Evolutionary conservation across 306 rosid species (phyloP), one percentile per base, ranked within the genome.

Genomic region (Fragaria iinumae): DNA sequence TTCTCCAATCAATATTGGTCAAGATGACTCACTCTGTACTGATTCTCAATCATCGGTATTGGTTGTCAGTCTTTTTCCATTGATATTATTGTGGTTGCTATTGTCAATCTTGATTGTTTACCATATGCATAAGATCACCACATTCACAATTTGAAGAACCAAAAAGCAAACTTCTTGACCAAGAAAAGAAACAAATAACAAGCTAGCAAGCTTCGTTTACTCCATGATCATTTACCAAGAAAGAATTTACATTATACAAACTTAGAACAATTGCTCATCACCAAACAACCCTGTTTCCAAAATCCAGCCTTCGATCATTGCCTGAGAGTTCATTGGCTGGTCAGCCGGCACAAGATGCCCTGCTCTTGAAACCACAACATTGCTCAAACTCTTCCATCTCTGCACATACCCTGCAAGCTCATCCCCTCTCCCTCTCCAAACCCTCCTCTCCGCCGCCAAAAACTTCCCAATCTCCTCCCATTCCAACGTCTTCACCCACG

Each of bases 241-340:
- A 11, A 65, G 13, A 32, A 2, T 3, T 44, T 9, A 20, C 7
- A 11, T 44, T 9, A 1, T 18, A 9, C 32, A 39, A 67, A 67
- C 2, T 45, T n/a, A 10, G 18, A 14, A 14, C 38, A n/a, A 23
- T 44, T 77, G 18, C 16, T 4, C 56, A 71, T 34, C 38, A 25
- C 34, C 48, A 84, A 89, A 91, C 52, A 82, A 59, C 17, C 86
- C 91, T 63, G 23, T 87, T 23, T 82, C 88, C 81, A 89, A 71
- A 70, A 91, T 90, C 98, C 97, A 93, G 16, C 78, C 91, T 77
- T 93, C 91, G 3, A 93, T 91, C 98, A 93, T 89, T 34, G 84
- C 87, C 72, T 91, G 97, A 41, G 96, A 83, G 44, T 77, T 84
- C 83, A 88, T 23, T 27, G 93, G 21, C 77, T 88, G 80, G 13